Conservation (phyloP, 352 stramenopile genomes). For the Phytopythium montanum region DNA sequence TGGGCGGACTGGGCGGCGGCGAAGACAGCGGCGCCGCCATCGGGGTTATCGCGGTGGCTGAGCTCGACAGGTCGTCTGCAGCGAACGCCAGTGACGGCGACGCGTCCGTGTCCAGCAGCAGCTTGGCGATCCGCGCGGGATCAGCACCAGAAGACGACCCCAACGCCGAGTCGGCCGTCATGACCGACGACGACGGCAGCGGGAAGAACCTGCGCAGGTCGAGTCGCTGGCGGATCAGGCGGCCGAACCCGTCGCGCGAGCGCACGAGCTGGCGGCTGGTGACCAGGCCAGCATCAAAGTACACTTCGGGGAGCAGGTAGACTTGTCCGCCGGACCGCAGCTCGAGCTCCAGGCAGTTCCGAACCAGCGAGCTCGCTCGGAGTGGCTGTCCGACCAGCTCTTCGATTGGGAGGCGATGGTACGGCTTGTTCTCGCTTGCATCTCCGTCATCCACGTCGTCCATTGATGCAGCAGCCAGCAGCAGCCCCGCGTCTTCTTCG, state of each 20-base stretch:
- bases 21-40: not conserved
- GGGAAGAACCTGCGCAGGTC: constrained; percentile 47
- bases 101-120: constrained; percentile 14
- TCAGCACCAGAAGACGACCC: not conserved
- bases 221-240: constrained; percentile 45
- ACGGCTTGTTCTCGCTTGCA: constrained; percentile 13
- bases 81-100: not conserved
- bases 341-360: constrained; percentile 33
- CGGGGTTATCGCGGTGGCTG: not conserved
- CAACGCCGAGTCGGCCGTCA: constrained; percentile 9
- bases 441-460: not conserved
- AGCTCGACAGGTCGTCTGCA: constrained; percentile 5
- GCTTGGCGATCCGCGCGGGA: constrained; percentile 6
- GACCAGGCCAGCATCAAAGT: constrained; percentile 55
- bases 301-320: constrained; percentile 48
- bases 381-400: constrained; percentile 42
- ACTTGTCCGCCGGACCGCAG: constrained; percentile 23
- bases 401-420: constrained; percentile 47
- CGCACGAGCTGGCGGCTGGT: constrained; percentile 42
- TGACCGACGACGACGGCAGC: constrained; percentile 7
- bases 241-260: constrained; percentile 46
- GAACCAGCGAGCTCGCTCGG: constrained; percentile 47
- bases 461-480: not conserved
- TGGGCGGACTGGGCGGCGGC: constrained; percentile 13
- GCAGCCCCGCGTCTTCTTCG: not conserved